These are phyloP conservation scores for Fusarium tupiense DNA, from an alignment of 2,329 filamentous ascomycete genomes.

Conservation along the genomic window DNA sequence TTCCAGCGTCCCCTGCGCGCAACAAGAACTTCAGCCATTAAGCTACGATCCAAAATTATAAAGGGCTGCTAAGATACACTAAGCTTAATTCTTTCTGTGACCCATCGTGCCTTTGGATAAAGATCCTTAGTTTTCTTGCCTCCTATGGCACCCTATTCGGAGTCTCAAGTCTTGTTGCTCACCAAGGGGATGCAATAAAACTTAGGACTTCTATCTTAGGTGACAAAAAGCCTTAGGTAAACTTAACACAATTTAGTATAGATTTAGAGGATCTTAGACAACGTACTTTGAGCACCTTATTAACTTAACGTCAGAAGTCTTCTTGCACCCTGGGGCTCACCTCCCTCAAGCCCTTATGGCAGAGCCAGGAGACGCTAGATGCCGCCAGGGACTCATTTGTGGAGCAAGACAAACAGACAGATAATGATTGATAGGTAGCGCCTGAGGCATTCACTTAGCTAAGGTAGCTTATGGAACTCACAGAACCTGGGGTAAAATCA, in stretches of 20 bases:
- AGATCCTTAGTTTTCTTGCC: neutral
- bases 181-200: neutral
- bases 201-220: neutral
- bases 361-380: neutral
- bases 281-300: no score
- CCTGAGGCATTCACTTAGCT: constrained; percentile 13
- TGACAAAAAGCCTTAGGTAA: neutral
- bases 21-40: neutral
- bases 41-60: neutral
- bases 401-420: neutral
- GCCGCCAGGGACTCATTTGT: neutral
- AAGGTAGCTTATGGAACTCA: neutral
- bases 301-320: neutral
- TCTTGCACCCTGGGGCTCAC: neutral
- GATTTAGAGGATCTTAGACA: no score
- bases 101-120: neutral
- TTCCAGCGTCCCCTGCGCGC: neutral
- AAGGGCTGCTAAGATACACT: neutral
- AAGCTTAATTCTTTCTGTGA: neutral
- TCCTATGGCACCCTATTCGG: neutral
- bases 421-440: neutral
- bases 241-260: no score
- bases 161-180: neutral
- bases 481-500: constrained; percentile 22
- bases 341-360: neutral